Evolutionary conservation across 140 eudicot species (phyloP).

Genomic region (Senecio squalidus): DNA sequence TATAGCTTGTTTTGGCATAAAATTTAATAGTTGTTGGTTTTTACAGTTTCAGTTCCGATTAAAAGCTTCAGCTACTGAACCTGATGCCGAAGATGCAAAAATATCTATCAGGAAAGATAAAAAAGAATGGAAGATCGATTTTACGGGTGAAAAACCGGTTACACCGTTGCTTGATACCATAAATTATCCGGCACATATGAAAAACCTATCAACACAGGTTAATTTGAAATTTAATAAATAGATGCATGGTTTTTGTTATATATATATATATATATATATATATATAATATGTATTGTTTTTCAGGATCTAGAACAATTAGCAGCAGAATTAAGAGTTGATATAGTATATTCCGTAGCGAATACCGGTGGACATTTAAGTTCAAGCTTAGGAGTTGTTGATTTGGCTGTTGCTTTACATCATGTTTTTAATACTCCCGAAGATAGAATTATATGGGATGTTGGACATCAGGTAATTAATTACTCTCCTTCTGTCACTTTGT

Average conservation of each 20-base stretch:
- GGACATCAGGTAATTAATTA: constrained; percentile 99
- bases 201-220: constrained; percentile 66
- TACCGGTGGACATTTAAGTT: constrained; percentile 87
- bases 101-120: constrained; percentile 37
- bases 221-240: too few relatives aligned
- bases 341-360: constrained; percentile 64
- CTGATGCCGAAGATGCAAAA: constrained; percentile 47
- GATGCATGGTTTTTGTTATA: constrained; percentile 15
- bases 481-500: too few relatives aligned
- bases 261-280: too few relatives aligned
- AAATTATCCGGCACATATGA: constrained; percentile 75
- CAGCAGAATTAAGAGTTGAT: constrained; percentile 80
- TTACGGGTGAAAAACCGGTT: constrained; percentile 61
- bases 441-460: constrained; percentile 89
- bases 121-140: constrained; percentile 56
- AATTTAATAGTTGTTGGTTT: background rate
- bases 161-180: constrained; percentile 83
- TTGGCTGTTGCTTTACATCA: constrained; percentile 89
- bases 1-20: too few relatives aligned
- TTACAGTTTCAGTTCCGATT: constrained; percentile 54
- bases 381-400: constrained; percentile 94
- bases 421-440: constrained; percentile 85
- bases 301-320: constrained; percentile 79
- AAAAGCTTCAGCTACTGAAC: constrained; percentile 39
- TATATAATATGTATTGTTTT: background rate